Conservation (phyloP, 768 basidiomycete species). For the Mycena vitilis region DNA sequence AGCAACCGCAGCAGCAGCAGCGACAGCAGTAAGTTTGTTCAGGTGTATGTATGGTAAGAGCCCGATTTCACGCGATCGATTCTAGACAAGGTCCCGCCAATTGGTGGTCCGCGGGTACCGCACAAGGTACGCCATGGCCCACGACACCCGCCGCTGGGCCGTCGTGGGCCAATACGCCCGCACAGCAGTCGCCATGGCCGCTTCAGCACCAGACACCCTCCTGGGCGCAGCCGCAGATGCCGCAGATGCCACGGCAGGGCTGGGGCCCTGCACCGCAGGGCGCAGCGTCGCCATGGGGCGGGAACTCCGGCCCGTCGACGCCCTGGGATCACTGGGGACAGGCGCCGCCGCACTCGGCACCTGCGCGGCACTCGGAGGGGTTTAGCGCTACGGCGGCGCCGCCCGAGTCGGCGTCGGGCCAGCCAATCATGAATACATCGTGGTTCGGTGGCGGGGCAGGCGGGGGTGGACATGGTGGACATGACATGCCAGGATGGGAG, state of each 20-base stretch:
- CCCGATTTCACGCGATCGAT: background rate
- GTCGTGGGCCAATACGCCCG: slow-evolving; percentile 28
- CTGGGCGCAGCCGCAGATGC: slow-evolving; percentile 11
- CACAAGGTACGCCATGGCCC: slow-evolving; percentile 8
- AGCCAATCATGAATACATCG: slow-evolving; percentile 12
- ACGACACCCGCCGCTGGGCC: slow-evolving; percentile 11
- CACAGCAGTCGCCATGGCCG: background rate
- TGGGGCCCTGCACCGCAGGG: slow-evolving; percentile 26
- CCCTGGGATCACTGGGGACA: slow-evolving; percentile 17
- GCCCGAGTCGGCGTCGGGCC: slow-evolving; percentile 19
- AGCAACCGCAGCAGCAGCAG: slow-evolving; percentile 14
- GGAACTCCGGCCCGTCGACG: background rate
- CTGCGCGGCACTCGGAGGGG: background rate
- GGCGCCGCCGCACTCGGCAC: slow-evolving; percentile 15
- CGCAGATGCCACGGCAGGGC: slow-evolving; percentile 24
- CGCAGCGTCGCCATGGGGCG: slow-evolving; percentile 1
- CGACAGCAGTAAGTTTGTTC: slow-evolving; percentile 16
- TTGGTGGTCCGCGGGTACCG: background rate
- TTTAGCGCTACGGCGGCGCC: slow-evolving; percentile 31
- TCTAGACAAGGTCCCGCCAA: background rate
- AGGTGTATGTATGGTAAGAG: background rate
- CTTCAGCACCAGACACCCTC: background rate
- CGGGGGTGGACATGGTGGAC: background rate
- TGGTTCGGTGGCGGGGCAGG: slow-evolving; percentile 18
- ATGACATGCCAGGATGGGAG: background rate